These are phyloP conservation scores for Rhizophora apiculata DNA, from an alignment of 345 rosid species.

Conservation along the genomic window DNA sequence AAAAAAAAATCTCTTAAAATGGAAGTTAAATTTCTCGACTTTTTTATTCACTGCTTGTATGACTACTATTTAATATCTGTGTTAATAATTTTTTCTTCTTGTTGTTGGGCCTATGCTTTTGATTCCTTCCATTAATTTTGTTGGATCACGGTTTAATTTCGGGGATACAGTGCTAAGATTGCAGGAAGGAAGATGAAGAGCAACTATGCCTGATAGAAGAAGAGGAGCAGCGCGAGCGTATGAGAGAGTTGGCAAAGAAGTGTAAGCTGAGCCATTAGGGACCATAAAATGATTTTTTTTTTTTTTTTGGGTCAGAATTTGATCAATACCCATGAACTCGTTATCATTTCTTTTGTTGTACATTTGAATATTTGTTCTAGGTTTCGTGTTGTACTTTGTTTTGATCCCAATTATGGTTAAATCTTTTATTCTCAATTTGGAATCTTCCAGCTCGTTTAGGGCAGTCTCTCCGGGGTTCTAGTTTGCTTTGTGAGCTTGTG, in stretches of 20 bases:
- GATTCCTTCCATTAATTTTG: not conserved
- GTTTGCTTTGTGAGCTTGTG: too few species aligned
- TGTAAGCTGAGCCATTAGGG: constrained; percentile 27
- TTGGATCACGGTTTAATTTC: not conserved
- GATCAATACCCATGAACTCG: not conserved
- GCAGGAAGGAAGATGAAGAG: constrained; percentile 61
- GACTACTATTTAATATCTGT: too few species aligned
- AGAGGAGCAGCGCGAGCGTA: constrained; percentile 51
- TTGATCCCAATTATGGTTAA: too few species aligned
- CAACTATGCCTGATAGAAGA: constrained; percentile 45
- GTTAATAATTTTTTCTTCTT: too few species aligned
- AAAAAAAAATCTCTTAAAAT: too few species aligned
- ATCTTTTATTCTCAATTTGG: too few species aligned
- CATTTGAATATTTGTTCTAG: too few species aligned
- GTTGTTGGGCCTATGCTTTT: not conserved
- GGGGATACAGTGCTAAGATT: constrained; percentile 48
- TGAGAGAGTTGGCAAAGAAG: constrained; percentile 38
- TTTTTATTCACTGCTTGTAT: too few species aligned
- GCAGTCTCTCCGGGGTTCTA: too few species aligned
- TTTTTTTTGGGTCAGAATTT: not conserved
- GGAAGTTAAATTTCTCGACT: too few species aligned
- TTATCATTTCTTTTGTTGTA: not conserved
- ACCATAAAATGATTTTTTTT: not conserved
- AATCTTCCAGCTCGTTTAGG: too few species aligned
- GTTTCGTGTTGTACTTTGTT: too few species aligned